Conservation (phyloP, 2,329 filamentous ascomycete genomes). For the Polytolypa hystricis region DNA sequence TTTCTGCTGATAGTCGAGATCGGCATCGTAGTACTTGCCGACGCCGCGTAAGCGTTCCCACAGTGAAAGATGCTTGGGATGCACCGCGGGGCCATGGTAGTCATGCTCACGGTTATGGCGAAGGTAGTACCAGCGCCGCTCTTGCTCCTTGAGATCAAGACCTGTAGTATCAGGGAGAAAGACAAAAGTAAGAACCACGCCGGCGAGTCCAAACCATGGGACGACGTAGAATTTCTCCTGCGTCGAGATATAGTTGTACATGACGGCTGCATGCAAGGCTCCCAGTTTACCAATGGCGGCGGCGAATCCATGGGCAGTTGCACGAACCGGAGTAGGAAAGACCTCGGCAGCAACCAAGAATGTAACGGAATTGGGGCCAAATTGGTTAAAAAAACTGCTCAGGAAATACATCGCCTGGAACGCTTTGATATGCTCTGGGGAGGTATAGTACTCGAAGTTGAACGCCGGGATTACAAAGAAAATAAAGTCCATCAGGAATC, state of each 20-base stretch:
- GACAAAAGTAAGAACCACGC: constrained; percentile 68
- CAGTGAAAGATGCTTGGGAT: constrained; percentile 74
- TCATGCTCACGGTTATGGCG: constrained; percentile 64
- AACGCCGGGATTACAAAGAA: constrained; percentile 89
- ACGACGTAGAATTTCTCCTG: constrained; percentile 83
- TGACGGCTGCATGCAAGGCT: constrained; percentile 71
- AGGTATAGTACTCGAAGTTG: constrained; percentile 73
- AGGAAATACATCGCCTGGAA: constrained; percentile 99
- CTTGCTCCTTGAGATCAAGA: constrained; percentile 92
- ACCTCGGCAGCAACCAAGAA: constrained; percentile 95
- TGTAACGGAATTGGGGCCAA: constrained; percentile 89
- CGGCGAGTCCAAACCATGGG: constrained; percentile 86
- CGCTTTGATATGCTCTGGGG: constrained; percentile 57
- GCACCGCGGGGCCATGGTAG: constrained; percentile 88
- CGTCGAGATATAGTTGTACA: constrained; percentile 90
- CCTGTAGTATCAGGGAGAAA: constrained; percentile 97
- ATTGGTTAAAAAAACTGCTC: constrained; percentile 98
- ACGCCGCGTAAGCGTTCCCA: constrained; percentile 76
- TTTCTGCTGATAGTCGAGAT: constrained; percentile 71
- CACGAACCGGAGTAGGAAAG: constrained; percentile 88
- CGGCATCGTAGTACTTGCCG: constrained; percentile 72
- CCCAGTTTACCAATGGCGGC: constrained; percentile 83
- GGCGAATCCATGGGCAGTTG: constrained; percentile 89
- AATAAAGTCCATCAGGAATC: constrained; percentile 86
- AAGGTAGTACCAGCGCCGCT: constrained; percentile 84